Percentiles rank a stretch among this genome's conserved stretches.
phyloP scores from a whole-genome alignment of 2,329 filamentous ascomycete genomes.

The Apiospora hydei region DNA sequence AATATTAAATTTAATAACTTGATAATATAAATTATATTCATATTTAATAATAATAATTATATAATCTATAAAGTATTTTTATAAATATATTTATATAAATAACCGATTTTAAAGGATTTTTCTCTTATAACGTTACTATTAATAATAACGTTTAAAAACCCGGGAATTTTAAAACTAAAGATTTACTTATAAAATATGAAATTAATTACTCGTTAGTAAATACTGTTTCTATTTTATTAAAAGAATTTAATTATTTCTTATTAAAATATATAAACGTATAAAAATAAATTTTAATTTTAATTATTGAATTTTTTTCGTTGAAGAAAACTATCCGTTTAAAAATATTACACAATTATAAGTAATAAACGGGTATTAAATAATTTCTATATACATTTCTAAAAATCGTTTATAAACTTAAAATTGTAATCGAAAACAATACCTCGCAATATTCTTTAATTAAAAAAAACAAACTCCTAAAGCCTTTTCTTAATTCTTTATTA shows the following conservation, averaged over 20 bases:
- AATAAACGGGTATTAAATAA: background rate
- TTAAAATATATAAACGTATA: background rate
- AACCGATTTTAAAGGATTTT: background rate
- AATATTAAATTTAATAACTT: too few species aligned
- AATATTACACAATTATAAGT: background rate
- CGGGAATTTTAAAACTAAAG: background rate
- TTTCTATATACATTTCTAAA: background rate
- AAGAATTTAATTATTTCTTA: background rate
- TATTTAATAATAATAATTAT: too few species aligned
- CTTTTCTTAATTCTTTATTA: background rate
- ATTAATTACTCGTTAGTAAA: background rate
- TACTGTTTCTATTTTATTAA: background rate
- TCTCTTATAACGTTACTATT: too few species aligned
- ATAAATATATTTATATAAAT: too few species aligned
- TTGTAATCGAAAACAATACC: background rate
- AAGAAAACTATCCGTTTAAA: background rate
- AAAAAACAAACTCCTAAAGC: too few species aligned
- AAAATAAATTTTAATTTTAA: background rate
- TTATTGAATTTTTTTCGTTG: background rate
- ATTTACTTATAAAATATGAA: too few species aligned
- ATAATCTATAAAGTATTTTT: too few species aligned
- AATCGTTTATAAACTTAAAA: background rate
- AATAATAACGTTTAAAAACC: too few species aligned
- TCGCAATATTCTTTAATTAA: background rate
- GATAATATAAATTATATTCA: too few species aligned